Base-by-base conservation (phyloP, 169 alveolate species). In the Sarcocystis neurona region DNA sequence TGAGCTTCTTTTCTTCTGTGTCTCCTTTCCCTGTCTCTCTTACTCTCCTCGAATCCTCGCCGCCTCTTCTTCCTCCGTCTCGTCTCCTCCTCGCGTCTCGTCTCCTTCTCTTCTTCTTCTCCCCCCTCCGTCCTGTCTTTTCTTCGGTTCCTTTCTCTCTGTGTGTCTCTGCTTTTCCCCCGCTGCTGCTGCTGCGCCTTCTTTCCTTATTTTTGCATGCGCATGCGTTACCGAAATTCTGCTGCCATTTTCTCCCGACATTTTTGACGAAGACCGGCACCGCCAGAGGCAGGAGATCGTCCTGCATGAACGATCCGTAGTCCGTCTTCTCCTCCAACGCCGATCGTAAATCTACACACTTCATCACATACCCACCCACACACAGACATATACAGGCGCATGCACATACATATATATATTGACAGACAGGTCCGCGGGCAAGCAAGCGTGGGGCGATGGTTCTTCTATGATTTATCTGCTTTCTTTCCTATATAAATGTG, bases 311-410 rank as follows among this genome's bases (percentile, higher is more conserved):
- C 48, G 97, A 90, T 43, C 96, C 97, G 94, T 98, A 98, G 93
- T 98, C 99, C 39, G 99, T 98, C n/a, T n/a, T n/a, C 91, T 98
- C 99, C 90, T 98, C 99, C 77, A 98, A 95, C 68, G 98, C 98
- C 80, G 97, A 93, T 58, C 97, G 93, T 84, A 97, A 94, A 79
- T 94, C 96, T 84, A 77, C 39, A 46, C 39, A 8, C 70, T 77
- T 12, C 85, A 12, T 15, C 27, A 77, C 18, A 12, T 18, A 77
- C 15, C 18, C 27, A 77, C 18, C 12, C 85, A 37, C 37, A 20
- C 27, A 37, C 30, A 46, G 70, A 37, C 32, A 77, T 23, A 77
- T 20, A 15, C 58, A 23, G 8, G n/a, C 34, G 18, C 32, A 46
- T n/a, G 32, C 32, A 12, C 30, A 48, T 15, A 77, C 85, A 37